Percentiles rank a stretch among this genome's conserved stretches.
These are phyloP conservation scores for Abrus precatorius DNA, from an alignment of 306 rosid genomes.

Conservation along the genomic window DNA sequence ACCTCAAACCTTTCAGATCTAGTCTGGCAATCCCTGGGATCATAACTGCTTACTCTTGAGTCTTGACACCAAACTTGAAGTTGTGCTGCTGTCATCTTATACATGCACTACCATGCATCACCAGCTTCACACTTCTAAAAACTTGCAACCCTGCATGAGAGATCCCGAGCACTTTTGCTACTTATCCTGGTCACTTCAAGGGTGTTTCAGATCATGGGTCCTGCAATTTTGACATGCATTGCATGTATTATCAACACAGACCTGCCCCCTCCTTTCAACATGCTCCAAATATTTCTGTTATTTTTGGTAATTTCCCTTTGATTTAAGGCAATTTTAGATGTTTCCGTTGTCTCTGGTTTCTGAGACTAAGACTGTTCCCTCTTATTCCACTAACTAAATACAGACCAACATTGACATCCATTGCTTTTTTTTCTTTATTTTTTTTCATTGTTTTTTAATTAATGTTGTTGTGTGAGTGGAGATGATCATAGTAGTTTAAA, in stretches of 20 bases:
- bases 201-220: neutral
- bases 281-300: neutral
- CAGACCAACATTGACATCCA: slow-evolving; percentile 11
- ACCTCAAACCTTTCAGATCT: neutral
- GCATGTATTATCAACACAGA: neutral
- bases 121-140: neutral
- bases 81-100: neutral
- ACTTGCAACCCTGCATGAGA: neutral
- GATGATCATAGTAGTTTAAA: slow-evolving; percentile 12
- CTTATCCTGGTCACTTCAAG: neutral
- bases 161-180: neutral
- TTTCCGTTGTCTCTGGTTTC: neutral
- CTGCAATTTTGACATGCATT: neutral
- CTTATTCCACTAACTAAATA: neutral
- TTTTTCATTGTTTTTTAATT: neutral
- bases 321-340: neutral
- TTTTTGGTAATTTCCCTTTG: neutral
- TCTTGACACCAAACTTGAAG: neutral
- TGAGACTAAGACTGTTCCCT: neutral
- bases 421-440: neutral
- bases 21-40: neutral
- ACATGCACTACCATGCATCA: neutral
- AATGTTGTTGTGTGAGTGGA: too few species aligned
- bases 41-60: neutral
- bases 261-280: too few species aligned